Base-by-base conservation (phyloP, 495 filamentous ascomycete species). In the Hypoxylon perforatum region DNA sequence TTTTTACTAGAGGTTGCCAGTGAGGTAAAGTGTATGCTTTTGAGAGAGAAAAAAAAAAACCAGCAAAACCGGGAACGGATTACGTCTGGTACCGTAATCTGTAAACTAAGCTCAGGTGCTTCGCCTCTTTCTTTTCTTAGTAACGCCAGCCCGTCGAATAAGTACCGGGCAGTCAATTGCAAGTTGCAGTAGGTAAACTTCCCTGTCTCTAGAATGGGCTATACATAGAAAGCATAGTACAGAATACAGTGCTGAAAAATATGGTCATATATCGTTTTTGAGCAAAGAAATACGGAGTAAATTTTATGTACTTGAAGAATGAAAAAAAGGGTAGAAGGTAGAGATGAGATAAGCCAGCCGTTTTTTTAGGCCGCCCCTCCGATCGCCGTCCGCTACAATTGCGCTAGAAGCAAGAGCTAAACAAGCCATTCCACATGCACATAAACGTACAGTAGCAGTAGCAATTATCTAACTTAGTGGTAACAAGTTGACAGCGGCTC, bases 401-500 rank as follows among this genome's bases (percentile, higher is more conserved):
- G 30, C 30, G 11, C 30, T 33, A 33, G 30, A 33, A 1, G 7
- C 30, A 33, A n/a, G 25, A 28, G 25, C 25, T 28, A 28, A 8
- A 28, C 25, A 28, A 28, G 25, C 25, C 21, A 15, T 28, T 38
- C 42, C 35, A 42, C 57, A 60, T 51, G 57, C 57, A 50, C 46
- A 60, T 60, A 51, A 59, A 59, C 44, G 56, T 59, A 59, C 56
- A 38, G 39, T 35, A 46, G 19, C 12, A 21, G 8, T 39, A n/a
- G n/a, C n/a, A n/a, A n/a, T n/a, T n/a, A 33, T 33, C 30, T 33
- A 9, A 33, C 30, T 9, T 33, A 33, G 7, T 9, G 30, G 8
- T 9, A 33, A 33, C 25, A 35, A 7, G 14, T 3, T 65, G 54
- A 54, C 62, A 64, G 67, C 67, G 67, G 67, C 61, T 65, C 66